Percentiles rank a stretch among this genome's conserved stretches.
Conservation (phyloP, 441 rosid species). For the Daphne laureola region DNA sequence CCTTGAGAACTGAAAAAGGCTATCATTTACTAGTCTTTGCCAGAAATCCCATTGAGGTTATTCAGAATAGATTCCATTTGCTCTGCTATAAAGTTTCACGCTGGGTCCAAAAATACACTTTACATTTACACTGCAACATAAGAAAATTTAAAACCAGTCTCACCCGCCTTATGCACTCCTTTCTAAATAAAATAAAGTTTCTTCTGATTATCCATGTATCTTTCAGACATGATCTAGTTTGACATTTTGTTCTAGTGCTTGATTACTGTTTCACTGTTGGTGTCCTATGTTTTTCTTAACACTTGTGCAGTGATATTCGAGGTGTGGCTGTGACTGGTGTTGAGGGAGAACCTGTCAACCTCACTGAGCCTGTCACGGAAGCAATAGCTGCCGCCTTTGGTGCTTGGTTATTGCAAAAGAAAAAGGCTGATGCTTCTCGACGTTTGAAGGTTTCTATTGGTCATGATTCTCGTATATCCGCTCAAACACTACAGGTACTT, state of each 20-base stretch:
- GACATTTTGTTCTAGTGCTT: not conserved
- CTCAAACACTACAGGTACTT: slow-evolving; percentile 58
- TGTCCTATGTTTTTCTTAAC: slow-evolving; percentile 2
- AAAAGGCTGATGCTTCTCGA: slow-evolving; percentile 38
- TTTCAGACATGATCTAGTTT: not conserved
- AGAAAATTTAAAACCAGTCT: too few species aligned
- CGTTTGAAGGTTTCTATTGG: slow-evolving; percentile 65
- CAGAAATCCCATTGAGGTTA: too few species aligned
- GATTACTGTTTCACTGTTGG: not conserved
- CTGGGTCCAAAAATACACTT: too few species aligned
- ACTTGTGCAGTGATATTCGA: slow-evolving; percentile 69
- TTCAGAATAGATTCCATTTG: too few species aligned
- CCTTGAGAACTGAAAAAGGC: too few species aligned
- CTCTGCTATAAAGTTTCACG: too few species aligned
- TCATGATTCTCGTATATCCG: slow-evolving; percentile 97
- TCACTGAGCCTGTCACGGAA: slow-evolving; percentile 78
- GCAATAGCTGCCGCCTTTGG: slow-evolving; percentile 96
- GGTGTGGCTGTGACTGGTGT: slow-evolving; percentile 91
- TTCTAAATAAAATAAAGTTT: too few species aligned
- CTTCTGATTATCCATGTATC: too few species aligned
- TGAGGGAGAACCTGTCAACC: slow-evolving; percentile 85
- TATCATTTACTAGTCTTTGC: too few species aligned
- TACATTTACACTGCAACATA: too few species aligned
- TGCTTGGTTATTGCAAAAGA: slow-evolving; percentile 70
- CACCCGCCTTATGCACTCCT: too few species aligned